These are phyloP conservation scores for Ophiosphaerella korrae DNA, from an alignment of 2,329 filamentous ascomycete genomes.

Conservation along the genomic window DNA sequence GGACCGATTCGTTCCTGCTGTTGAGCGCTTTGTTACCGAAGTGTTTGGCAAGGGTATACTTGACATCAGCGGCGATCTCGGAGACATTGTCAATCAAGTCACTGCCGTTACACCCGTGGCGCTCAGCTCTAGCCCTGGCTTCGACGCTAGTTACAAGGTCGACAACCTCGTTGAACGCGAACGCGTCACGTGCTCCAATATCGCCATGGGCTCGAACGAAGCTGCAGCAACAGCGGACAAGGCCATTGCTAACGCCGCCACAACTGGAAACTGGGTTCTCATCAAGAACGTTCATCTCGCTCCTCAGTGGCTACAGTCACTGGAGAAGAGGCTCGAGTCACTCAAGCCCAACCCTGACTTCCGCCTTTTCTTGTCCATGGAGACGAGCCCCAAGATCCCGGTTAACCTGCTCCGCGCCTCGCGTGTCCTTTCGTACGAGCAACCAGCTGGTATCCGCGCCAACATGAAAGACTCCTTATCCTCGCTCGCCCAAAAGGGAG, in stretches of 20 bases:
- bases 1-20: constrained; percentile 90
- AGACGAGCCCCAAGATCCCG: constrained; percentile 93
- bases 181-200: constrained; percentile 86
- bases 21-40: constrained; percentile 84
- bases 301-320: constrained; percentile 92
- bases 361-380: constrained; percentile 96
- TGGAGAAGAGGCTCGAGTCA: constrained; percentile 95
- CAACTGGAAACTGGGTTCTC: constrained; percentile 91
- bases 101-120: constrained; percentile 84
- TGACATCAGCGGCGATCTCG: constrained; percentile 83
- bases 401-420: constrained; percentile 94
- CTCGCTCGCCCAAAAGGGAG: constrained; percentile 74
- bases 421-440: constrained; percentile 95
- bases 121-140: constrained; percentile 91
- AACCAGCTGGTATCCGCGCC: constrained; percentile 91
- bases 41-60: constrained; percentile 86
- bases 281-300: constrained; percentile 99
- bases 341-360: constrained; percentile 94
- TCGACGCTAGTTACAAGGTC: constrained; percentile 99
- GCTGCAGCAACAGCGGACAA: constrained; percentile 91
- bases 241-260: constrained; percentile 89
- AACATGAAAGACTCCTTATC: constrained; percentile 99
- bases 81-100: constrained; percentile 82
- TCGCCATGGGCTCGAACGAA: constrained; percentile 99
- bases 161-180: constrained; percentile 88